Base-by-base conservation (phyloP, 805 yeast species). In the Blastobotrys parvus region DNA sequence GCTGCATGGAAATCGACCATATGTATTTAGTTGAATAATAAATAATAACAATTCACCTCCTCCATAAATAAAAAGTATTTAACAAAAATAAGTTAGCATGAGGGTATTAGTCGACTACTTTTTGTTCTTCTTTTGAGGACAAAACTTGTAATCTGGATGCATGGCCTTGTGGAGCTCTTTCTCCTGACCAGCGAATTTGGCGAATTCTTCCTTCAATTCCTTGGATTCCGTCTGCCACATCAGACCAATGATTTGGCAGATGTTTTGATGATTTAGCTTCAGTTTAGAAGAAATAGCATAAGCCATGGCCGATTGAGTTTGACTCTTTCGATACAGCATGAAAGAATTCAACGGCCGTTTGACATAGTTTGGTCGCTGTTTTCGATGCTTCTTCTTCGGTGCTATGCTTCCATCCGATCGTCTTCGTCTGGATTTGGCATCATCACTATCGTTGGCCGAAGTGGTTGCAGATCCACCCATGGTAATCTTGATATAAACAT, bases 261-360 rank as follows among this genome's bases (percentile, higher is more conserved):
- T 58, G 23, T 59, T 46, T 48, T 68, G 72, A 43, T 70, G 71
- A 47, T 70, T 67, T 42, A 69, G 58, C 49, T 62, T 64, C 45
- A 53, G 49, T 35, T 49, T 54, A 41, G 44, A 44, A 35, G 55
- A 48, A 30, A 54, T 45, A 13, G 59, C 57, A 35, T 59, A 54
- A 3, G 60, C 54, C 44, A 63, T 57, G 15, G 70, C 68, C 8
- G 63, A 63, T 47, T 67, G 69, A 15, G 70, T 65, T 63, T 69
- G 67, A 4, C 67, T 51, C 17, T 67, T 58, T 40, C 75, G 60
- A 50, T 71, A 71, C 7, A 71, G 58, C 75, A 71, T 70, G 48
- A 68, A 71, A 21, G 71, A 64, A 54, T 71, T 71, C 44, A 70
- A 58, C 0, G 75, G 75, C 34, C 76, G 62, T 48, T 70, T 71